phyloP scores from a whole-genome alignment of 495 filamentous ascomycete genomes.

The Tuber indicum region DNA sequence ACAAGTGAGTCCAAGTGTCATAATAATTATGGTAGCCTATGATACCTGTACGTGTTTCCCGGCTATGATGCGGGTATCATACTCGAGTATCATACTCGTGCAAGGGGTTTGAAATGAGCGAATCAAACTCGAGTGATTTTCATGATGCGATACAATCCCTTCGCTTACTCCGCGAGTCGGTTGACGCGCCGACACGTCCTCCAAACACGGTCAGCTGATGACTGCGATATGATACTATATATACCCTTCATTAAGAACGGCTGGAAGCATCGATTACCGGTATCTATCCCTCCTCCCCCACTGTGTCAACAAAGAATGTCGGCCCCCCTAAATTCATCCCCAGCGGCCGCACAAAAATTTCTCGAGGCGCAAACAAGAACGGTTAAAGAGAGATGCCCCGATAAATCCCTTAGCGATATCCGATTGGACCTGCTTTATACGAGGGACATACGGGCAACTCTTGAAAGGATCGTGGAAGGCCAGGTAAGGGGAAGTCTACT shows the following conservation, averaged over 20 bases:
- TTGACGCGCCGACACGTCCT: neutral
- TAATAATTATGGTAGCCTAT: no score
- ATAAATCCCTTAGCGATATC: slow-evolving; percentile 21
- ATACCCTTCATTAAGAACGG: neutral
- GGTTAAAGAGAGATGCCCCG: slow-evolving; percentile 13
- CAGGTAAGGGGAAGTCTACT: slow-evolving; percentile 3
- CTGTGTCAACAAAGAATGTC: neutral
- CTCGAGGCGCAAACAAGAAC: slow-evolving; percentile 20
- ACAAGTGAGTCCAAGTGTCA: no score
- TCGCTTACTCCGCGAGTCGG: neutral
- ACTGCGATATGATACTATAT: neutral
- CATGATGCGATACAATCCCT: neutral
- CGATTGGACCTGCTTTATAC: slow-evolving; percentile 16
- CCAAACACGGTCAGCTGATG: neutral
- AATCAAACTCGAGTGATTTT: neutral
- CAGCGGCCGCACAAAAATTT: slow-evolving; percentile 4
- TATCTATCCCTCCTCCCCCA: neutral
- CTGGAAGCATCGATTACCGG: slow-evolving; percentile 9
- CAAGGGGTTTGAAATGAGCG: neutral
- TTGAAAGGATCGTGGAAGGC: slow-evolving; percentile 16
- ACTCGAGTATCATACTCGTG: no score
- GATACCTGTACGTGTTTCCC: no score
- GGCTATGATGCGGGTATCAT: no score
- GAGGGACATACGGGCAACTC: slow-evolving; percentile 9
- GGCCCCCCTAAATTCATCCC: slow-evolving; percentile 1